Base-by-base conservation (phyloP, 2,329 filamentous ascomycete species). In the Fusarium clavum region DNA sequence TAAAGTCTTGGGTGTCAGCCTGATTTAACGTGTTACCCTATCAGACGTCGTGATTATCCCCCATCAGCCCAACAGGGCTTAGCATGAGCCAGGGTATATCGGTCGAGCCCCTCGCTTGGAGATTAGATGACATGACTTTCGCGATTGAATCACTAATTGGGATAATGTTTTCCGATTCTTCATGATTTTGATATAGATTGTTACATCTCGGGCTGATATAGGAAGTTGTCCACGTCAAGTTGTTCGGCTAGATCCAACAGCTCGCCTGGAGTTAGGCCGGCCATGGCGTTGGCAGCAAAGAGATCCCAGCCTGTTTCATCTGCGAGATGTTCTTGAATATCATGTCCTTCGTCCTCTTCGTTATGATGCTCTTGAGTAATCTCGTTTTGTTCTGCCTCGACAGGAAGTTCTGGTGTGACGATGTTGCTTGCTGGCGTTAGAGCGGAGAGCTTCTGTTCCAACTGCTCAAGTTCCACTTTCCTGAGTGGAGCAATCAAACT, bases 401-500 rank as follows among this genome's bases (percentile, higher is more conserved):
- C 3, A 0, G 22, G 45, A 8, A 58, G 14, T 4, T 61, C 60
- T 6, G 68, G 60, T 0, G 69, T 61, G 2, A 18, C 32, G 1
- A 57, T 30, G 2, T 64, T 70, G 13, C 60, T 63, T 2, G 69
- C 44, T 14, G 80, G 79, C 2, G 78, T 81, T 5, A 80, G 64
- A 5, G 77, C 78, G 25, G 77, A 77, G 45, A 81, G 61, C 24
- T 79, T 80, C 6, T 79, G 77, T 41, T 81, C 80, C 6, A 81
- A 65, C 43, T 80, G 80, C n/a, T 72, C 73, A 2, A 82, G 73
- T 18, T 82, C 81, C 2, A 77, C 74, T 38, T 77, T 79, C 4
- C 81, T 73, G 0, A 82, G 58, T 1, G 79, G 80, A 5, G 81
- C 80, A 1, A 80, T 78, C 1, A 81, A 56, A 51, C 79, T 82